phyloP scores from a whole-genome alignment of 257 asterid genomes.

The Thymus mandschuricus region DNA sequence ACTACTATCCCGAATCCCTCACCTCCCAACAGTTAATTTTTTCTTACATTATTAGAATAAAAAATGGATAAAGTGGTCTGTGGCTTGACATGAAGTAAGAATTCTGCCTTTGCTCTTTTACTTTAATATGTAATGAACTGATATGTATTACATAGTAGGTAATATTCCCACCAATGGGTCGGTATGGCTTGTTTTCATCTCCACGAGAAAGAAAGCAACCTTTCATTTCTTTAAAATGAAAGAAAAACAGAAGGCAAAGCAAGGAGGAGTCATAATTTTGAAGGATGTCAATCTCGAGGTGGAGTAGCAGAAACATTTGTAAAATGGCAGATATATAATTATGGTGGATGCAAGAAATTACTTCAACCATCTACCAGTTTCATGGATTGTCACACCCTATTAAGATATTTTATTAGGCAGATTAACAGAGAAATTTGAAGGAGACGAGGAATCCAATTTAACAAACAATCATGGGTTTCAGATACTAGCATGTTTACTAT shows the following conservation, averaged over 20 bases:
- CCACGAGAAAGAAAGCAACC: conserved; percentile 13
- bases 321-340: not conserved
- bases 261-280: not conserved
- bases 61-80: not conserved
- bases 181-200: conserved; percentile 6
- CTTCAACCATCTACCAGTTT: not conserved
- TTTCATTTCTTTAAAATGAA: not conserved
- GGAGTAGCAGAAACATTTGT: not conserved
- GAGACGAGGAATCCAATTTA: not conserved
- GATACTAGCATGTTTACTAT: not conserved
- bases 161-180: not conserved
- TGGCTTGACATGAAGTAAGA: too few relatives aligned
- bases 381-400: not conserved
- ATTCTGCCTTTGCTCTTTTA: too few relatives aligned
- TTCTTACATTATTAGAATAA: not conserved
- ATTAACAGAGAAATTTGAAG: not conserved
- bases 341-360: not conserved
- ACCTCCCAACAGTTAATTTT: not conserved
- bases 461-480: not conserved
- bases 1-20: conserved; percentile 5
- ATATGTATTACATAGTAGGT: too few relatives aligned
- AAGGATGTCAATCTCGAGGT: not conserved
- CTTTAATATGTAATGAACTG: too few relatives aligned
- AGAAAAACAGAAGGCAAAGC: not conserved
- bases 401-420: conserved; percentile 4